Evolutionary conservation across 1,284 basidiomycete genomes (phyloP).

Genomic region (Meira miltonrushii): DNA sequence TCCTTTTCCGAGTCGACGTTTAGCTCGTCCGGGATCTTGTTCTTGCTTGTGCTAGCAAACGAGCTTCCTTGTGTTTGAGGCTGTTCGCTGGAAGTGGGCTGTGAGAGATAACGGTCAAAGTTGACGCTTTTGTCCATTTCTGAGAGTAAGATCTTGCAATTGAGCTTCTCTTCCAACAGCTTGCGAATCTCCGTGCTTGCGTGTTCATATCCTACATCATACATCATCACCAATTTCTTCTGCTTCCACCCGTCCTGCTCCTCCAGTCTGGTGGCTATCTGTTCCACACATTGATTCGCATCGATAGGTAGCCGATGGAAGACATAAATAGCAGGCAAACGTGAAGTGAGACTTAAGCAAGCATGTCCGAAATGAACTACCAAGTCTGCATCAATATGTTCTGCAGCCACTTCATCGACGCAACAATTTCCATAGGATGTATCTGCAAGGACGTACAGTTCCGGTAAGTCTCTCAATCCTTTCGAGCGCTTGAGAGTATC

Average conservation of each 20-base stretch:
- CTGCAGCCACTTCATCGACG: conserved; percentile 90
- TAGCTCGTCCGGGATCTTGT: conserved; percentile 29
- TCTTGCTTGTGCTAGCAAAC: conserved; percentile 2
- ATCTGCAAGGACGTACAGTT: conserved; percentile 37
- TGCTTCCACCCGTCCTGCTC: conserved; percentile 20
- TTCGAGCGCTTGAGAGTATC: conserved; percentile 64
- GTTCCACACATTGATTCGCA: neutral
- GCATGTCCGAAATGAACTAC: conserved; percentile 96
- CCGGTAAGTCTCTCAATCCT: conserved; percentile 13
- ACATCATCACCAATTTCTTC: conserved; percentile 61
- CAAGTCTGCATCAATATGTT: conserved; percentile 85
- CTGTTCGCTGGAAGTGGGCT: neutral
- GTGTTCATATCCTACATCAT: conserved; percentile 74
- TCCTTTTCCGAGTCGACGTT: conserved; percentile 23
- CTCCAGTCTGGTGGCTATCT: neutral
- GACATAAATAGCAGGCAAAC: conserved; percentile 77
- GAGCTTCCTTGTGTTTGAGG: neutral
- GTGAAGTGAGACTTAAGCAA: conserved; percentile 78
- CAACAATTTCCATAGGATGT: conserved; percentile 61
- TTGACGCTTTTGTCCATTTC: conserved; percentile 33
- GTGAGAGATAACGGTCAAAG: conserved; percentile 19
- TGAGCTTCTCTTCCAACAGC: neutral
- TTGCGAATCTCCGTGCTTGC: conserved; percentile 22
- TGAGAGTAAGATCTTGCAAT: neutral
- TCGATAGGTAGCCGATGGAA: conserved; percentile 65